phyloP scores from a whole-genome alignment of 2,329 filamentous ascomycete genomes.

The Grosmannia clavigera region DNA sequence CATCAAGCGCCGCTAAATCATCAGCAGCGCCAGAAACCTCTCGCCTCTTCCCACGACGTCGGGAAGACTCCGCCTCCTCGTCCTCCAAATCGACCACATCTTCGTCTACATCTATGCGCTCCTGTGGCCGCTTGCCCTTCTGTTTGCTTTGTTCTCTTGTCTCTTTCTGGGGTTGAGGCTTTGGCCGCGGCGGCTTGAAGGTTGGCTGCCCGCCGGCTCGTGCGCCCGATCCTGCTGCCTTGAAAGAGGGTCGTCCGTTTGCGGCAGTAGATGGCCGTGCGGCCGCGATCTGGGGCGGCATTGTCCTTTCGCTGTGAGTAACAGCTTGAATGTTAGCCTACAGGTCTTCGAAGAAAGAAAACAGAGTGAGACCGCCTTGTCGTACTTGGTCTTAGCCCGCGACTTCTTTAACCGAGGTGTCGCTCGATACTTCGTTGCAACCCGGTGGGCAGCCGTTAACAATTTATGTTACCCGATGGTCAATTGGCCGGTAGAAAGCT shows the following conservation, averaged over 20 bases:
- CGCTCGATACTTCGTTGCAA: too few relatives aligned
- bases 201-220: background rate
- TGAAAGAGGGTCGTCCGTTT: background rate
- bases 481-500: too few relatives aligned
- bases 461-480: too few relatives aligned
- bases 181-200: slow-evolving; percentile 10
- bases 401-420: too few relatives aligned
- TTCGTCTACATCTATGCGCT: slow-evolving; percentile 3
- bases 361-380: background rate
- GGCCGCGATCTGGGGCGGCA: slow-evolving; percentile 7
- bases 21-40: background rate
- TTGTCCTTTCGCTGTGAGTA: background rate
- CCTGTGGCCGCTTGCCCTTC: background rate
- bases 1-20: slow-evolving; percentile 9
- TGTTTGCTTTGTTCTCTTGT: background rate
- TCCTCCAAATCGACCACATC: slow-evolving; percentile 12
- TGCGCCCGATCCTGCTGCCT: background rate
- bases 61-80: slow-evolving; percentile 14
- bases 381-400: too few relatives aligned
- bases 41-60: slow-evolving; percentile 9
- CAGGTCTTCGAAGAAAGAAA: background rate
- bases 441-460: too few relatives aligned
- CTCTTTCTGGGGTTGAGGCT: background rate
- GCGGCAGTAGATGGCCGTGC: slow-evolving; percentile 1
- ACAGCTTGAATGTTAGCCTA: background rate